Evolutionary conservation across 78 protist species (phyloP), one percentile per base, ranked within the genome.

Genomic region (Thecamonas trahens): DNA sequence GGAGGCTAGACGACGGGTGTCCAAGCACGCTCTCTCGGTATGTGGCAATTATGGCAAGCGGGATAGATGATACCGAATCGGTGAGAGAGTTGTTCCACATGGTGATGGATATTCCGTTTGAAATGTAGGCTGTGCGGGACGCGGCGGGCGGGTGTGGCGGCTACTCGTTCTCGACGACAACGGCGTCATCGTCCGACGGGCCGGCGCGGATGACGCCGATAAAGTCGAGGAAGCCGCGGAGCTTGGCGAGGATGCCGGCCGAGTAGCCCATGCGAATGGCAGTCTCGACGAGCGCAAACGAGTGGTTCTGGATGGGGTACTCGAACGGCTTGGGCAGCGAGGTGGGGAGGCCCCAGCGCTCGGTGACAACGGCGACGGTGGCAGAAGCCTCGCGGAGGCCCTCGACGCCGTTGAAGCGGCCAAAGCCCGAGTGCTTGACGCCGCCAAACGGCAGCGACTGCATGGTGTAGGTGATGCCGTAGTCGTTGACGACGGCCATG

Each of bases 401-500:
- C n/a, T 82, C 87, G 47, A 67, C 74, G n/a, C 87, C 87, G 47
- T 71, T 72, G 79, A 82, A 76, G 29, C 82, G 61, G n/a, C 80
- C 87, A 29, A 82, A 76, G 34, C 87, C 87, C 44, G 87, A 82
- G 47, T n/a, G n/a, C 52, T 87, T 87, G 59, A 81, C 82, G 39
- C 92, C 92, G 61, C 92, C 92, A 45, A 87, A 87, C 52, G 92
- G 92, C 18, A 87, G 77, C 38, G 78, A 69, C 62, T 87, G 92
- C 35, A 76, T 67, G 42, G 82, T 55, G 44, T 87, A 87, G 35
- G 70, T 74, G n/a, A 85, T 67, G 38, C 86, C 92, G 65, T 63
- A 87, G 62, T 87, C 92, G 35, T 87, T 87, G 67, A 82, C 61
- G 45, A 75, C 76, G 34, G 70, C 38, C 92, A 87, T 83, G 62